phyloP scores from a whole-genome alignment of 306 rosid species.

The Glycine soja region DNA sequence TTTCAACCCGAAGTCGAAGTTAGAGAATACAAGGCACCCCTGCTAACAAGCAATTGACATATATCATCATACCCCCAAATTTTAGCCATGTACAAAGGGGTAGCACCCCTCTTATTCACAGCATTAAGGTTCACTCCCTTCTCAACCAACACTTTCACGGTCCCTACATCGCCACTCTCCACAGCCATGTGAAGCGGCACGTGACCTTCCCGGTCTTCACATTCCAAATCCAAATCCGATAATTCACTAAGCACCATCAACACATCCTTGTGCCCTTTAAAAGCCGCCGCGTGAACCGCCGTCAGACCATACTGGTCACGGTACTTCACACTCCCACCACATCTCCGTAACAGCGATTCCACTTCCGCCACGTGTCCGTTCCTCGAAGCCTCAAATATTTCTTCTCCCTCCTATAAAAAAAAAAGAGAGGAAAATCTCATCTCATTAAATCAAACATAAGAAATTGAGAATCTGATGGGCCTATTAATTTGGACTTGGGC shows the following conservation, averaged over 20 bases:
- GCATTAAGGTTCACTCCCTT: conserved; percentile 65
- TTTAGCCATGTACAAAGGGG: conserved; percentile 72
- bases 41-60: conserved; percentile 56
- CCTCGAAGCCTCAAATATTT: conserved; percentile 62
- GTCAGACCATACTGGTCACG: conserved; percentile 74
- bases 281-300: conserved; percentile 76
- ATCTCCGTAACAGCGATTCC: conserved; percentile 51
- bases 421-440: not conserved
- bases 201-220: conserved; percentile 71
- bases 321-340: conserved; percentile 55
- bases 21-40: conserved; percentile 53
- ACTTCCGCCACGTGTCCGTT: conserved; percentile 55
- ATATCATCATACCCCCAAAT: conserved; percentile 65
- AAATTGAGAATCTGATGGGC: not conserved
- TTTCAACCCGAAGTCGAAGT: conserved; percentile 23
- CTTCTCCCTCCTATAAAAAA: conserved; percentile 60
- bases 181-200: conserved; percentile 79
- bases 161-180: conserved; percentile 62
- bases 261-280: conserved; percentile 76
- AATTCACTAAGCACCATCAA: conserved; percentile 52
- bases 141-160: conserved; percentile 53
- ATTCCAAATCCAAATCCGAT: conserved; percentile 65
- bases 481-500: not conserved
- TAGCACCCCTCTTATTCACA: conserved; percentile 57
- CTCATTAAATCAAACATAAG: not conserved